Percentiles rank a stretch among this genome's conserved stretches.
Conservation (phyloP, 176 grass and related monocot species). For the Aegilops longissima region DNA sequence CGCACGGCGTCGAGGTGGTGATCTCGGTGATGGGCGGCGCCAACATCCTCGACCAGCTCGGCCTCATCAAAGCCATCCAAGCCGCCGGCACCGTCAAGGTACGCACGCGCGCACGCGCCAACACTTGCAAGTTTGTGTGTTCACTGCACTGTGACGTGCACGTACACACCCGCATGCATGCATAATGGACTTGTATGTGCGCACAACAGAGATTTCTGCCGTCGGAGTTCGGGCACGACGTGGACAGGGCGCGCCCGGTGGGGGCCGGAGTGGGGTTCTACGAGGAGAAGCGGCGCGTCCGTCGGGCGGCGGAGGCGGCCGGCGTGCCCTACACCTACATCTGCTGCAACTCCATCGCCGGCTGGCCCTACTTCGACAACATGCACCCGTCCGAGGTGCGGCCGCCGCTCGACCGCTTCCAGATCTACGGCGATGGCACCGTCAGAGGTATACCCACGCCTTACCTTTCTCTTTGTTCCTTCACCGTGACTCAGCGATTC, state of each 20-base stretch:
- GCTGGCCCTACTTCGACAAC: conserved; percentile 78
- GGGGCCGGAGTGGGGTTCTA: conserved; percentile 59
- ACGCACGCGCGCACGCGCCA: neutral
- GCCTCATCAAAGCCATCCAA: conserved; percentile 53
- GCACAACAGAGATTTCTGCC: conserved; percentile 57
- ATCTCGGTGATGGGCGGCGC: conserved; percentile 68
- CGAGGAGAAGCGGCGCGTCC: conserved; percentile 52
- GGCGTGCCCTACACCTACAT: conserved; percentile 69
- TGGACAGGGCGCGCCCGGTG: conserved; percentile 71
- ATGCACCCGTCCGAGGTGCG: conserved; percentile 61
- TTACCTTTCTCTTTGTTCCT: neutral
- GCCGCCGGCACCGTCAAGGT: conserved; percentile 58
- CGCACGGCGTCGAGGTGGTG: conserved; percentile 54
- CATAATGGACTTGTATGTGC: neutral
- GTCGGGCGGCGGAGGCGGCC: conserved; percentile 57
- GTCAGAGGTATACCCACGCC: conserved; percentile 41
- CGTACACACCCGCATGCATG: too few relatives aligned
- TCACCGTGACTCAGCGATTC: neutral
- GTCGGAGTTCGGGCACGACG: conserved; percentile 84
- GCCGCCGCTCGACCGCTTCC: conserved; percentile 68
- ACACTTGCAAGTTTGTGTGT: too few relatives aligned
- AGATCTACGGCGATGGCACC: conserved; percentile 75
- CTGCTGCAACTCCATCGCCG: conserved; percentile 84
- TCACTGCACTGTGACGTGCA: too few relatives aligned
- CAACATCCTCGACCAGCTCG: conserved; percentile 64